These are phyloP conservation scores for Barnettozyma salicaria DNA, from an alignment of 805 yeast species.

Conservation along the genomic window DNA sequence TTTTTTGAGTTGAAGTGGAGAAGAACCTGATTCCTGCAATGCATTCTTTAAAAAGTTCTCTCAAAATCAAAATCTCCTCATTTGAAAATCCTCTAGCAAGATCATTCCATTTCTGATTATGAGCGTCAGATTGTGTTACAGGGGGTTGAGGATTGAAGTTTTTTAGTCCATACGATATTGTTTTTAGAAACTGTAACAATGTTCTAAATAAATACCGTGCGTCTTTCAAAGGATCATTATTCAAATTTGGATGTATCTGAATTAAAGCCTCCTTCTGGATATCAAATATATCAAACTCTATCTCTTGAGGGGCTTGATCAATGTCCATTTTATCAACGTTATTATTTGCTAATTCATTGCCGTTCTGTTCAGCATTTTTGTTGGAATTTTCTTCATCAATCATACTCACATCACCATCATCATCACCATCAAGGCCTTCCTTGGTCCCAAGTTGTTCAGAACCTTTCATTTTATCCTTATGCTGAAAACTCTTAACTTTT, in stretches of 20 bases:
- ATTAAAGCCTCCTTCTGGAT: slow-evolving; percentile 52
- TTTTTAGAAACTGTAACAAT: slow-evolving; percentile 81
- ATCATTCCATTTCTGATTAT: slow-evolving; percentile 69
- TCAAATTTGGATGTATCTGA: slow-evolving; percentile 40
- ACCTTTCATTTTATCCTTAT: slow-evolving; percentile 1
- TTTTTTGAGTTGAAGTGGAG: slow-evolving; percentile 35
- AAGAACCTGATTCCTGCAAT: slow-evolving; percentile 75
- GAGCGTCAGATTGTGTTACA: slow-evolving; percentile 41
- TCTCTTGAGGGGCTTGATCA: slow-evolving; percentile 1
- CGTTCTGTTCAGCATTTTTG: not conserved
- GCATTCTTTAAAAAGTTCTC: slow-evolving; percentile 78
- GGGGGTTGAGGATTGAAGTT: slow-evolving; percentile 81
- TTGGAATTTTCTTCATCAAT: slow-evolving; percentile 15
- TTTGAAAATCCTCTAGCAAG: slow-evolving; percentile 75
- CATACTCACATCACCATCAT: slow-evolving; percentile 28
- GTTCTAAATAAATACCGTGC: slow-evolving; percentile 85
- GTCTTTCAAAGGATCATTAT: slow-evolving; percentile 70
- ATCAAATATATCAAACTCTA: slow-evolving; percentile 37
- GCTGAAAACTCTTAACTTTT: slow-evolving; percentile 16
- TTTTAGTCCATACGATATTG: slow-evolving; percentile 83
- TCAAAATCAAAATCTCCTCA: slow-evolving; percentile 77
- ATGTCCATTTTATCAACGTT: slow-evolving; percentile 13
- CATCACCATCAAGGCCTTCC: slow-evolving; percentile 3
- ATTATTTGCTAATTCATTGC: slow-evolving; percentile 6
- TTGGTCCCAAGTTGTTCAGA: slow-evolving; percentile 1